A percentile compares a stretch with the other conserved stretches of the same genome.
phyloP scores from a whole-genome alignment of 768 basidiomycete genomes.

The Termitomyces titanicus region DNA sequence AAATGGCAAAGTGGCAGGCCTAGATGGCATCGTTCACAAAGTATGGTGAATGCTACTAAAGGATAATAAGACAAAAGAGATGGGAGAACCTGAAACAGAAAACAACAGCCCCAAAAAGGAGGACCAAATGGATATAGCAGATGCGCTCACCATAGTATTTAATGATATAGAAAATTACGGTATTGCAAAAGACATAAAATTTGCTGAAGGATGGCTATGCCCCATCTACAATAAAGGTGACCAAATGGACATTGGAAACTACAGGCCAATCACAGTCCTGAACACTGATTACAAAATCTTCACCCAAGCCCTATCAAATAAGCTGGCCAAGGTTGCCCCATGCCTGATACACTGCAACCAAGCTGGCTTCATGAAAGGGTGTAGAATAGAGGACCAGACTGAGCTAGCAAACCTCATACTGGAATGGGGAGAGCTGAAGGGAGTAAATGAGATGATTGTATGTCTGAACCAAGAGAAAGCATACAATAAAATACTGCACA shows the following conservation, averaged over 20 bases:
- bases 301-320: not conserved
- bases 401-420: conserved; percentile 22
- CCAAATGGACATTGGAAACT: not conserved
- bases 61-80: too few relatives aligned
- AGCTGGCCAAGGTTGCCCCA: conserved; percentile 16
- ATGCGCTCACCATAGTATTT: too few relatives aligned
- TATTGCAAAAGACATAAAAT: not conserved
- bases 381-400: conserved; percentile 30
- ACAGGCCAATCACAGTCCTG: not conserved
- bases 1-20: too few relatives aligned
- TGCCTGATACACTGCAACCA: conserved; percentile 31
- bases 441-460: conserved; percentile 23
- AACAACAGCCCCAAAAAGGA: too few relatives aligned
- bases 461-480: conserved; percentile 34
- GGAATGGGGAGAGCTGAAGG: conserved; percentile 16
- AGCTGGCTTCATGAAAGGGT: conserved; percentile 34
- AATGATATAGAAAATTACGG: not conserved
- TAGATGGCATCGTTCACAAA: too few relatives aligned
- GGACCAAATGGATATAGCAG: too few relatives aligned
- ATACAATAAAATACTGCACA: conserved; percentile 13
- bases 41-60: too few relatives aligned
- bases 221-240: not conserved
- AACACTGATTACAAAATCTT: not conserved
- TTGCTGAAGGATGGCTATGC: not conserved
- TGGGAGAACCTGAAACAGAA: too few relatives aligned